Conservation (phyloP, 192 early-diverging fungal species). For the Geranomyces michiganensis region DNA sequence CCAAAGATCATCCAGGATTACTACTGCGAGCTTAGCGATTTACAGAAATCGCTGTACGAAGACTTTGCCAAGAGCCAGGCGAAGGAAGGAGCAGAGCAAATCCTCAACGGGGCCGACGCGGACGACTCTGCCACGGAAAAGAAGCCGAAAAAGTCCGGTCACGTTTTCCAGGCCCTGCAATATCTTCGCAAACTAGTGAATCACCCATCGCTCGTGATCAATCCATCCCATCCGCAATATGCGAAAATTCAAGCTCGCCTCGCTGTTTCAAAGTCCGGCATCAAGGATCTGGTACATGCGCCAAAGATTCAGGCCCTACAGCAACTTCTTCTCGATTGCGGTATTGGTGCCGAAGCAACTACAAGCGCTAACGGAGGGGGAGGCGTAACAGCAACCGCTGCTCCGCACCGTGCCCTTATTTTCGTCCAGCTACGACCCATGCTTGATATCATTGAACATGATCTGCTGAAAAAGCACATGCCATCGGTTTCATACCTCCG, state of each 20-base stretch:
- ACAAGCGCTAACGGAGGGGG: slow-evolving; percentile 22
- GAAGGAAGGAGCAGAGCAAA: slow-evolving; percentile 35
- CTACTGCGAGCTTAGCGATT: slow-evolving; percentile 91
- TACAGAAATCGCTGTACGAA: slow-evolving; percentile 91
- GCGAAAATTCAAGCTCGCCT: slow-evolving; percentile 66
- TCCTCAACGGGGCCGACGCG: slow-evolving; percentile 14
- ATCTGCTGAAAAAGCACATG: slow-evolving; percentile 81
- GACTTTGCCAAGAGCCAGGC: slow-evolving; percentile 80
- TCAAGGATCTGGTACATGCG: slow-evolving; percentile 74
- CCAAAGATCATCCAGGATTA: slow-evolving; percentile 99
- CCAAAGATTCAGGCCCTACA: slow-evolving; percentile 90
- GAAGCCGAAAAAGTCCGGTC: slow-evolving; percentile 48
- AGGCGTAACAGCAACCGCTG: slow-evolving; percentile 51
- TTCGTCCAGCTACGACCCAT: slow-evolving; percentile 95
- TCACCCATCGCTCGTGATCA: slow-evolving; percentile 86
- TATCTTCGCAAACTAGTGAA: slow-evolving; percentile 95
- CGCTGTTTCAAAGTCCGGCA: slow-evolving; percentile 45
- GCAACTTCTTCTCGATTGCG: slow-evolving; percentile 91
- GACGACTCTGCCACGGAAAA: slow-evolving; percentile 45
- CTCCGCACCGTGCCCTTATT: slow-evolving; percentile 91
- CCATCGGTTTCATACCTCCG: slow-evolving; percentile 90
- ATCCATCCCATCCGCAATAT: slow-evolving; percentile 86
- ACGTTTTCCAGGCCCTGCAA: slow-evolving; percentile 98
- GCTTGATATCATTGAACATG: slow-evolving; percentile 95
- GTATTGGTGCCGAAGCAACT: slow-evolving; percentile 79